Conservation (phyloP, 2,329 filamentous ascomycete genomes). For the Diplodia mutila region DNA sequence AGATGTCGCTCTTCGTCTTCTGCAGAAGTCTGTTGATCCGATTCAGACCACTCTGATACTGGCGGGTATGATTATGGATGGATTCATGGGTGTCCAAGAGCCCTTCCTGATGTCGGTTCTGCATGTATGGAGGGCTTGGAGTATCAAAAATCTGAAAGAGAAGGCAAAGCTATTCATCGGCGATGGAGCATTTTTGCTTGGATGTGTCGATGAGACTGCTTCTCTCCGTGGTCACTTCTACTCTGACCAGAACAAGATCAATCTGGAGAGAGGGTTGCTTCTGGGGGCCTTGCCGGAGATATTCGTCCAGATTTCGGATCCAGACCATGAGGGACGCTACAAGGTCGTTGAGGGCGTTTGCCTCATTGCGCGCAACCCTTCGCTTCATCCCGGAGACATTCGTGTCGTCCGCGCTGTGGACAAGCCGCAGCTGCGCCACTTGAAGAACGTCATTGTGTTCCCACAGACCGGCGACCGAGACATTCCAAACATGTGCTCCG, state of each 20-base stretch:
- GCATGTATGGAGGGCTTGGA: slow-evolving; percentile 85
- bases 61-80: slow-evolving; percentile 74
- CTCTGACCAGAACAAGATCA: slow-evolving; percentile 42
- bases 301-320: slow-evolving; percentile 78
- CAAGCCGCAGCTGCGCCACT: slow-evolving; percentile 69
- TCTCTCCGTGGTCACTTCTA: slow-evolving; percentile 72
- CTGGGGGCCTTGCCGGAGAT: slow-evolving; percentile 72
- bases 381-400: slow-evolving; percentile 89
- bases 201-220: slow-evolving; percentile 83
- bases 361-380: slow-evolving; percentile 87
- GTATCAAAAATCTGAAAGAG: slow-evolving; percentile 86
- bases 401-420: slow-evolving; percentile 86
- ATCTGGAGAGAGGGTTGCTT: slow-evolving; percentile 44
- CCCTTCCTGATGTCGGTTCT: slow-evolving; percentile 83
- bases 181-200: slow-evolving; percentile 83
- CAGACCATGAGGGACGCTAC: slow-evolving; percentile 58
- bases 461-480: slow-evolving; percentile 82
- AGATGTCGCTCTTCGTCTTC: slow-evolving; percentile 64
- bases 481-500: slow-evolving; percentile 91
- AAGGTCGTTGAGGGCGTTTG: slow-evolving; percentile 76
- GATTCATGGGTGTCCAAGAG: slow-evolving; percentile 75
- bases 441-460: slow-evolving; percentile 86
- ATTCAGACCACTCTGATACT: slow-evolving; percentile 78
- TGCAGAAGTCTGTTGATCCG: slow-evolving; percentile 79
- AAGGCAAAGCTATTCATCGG: slow-evolving; percentile 85